Percentiles rank a stretch among this genome's conserved stretches.
These are phyloP conservation scores for Colletotrichum sojae DNA, from an alignment of 2,329 filamentous ascomycete species.

Conservation along the genomic window DNA sequence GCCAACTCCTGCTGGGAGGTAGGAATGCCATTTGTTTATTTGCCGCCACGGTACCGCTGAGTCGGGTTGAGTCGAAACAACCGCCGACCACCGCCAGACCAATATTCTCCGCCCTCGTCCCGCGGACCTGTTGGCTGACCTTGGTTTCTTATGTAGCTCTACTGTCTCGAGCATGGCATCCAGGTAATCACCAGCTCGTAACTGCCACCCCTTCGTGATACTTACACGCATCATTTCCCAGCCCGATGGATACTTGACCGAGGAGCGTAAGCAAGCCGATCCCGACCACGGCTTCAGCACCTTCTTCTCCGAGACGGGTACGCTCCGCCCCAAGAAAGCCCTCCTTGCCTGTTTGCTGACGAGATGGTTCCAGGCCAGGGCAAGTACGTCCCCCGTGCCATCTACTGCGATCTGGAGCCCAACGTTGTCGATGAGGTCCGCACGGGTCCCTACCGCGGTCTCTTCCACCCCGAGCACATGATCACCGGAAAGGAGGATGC, in stretches of 20 bases:
- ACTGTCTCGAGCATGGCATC: slow-evolving; percentile 99
- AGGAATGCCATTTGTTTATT: slow-evolving; percentile 60
- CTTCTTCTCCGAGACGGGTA: slow-evolving; percentile 99
- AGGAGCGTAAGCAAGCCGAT: slow-evolving; percentile 94
- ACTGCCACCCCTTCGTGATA: slow-evolving; percentile 16
- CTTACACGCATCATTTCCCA: slow-evolving; percentile 55
- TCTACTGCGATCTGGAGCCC: slow-evolving; percentile 99
- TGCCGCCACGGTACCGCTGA: slow-evolving; percentile 7
- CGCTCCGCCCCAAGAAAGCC: slow-evolving; percentile 25
- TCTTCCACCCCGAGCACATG: slow-evolving; percentile 99
- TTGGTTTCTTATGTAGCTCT: slow-evolving; percentile 75
- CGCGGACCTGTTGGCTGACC: slow-evolving; percentile 5
- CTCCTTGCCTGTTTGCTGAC: slow-evolving; percentile 5
- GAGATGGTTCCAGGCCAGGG: slow-evolving; percentile 79
- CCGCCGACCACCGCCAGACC: slow-evolving; percentile 1
- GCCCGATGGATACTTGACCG: slow-evolving; percentile 98
- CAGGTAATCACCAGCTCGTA: slow-evolving; percentile 75
- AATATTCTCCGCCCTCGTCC: not conserved
- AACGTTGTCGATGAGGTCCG: slow-evolving; percentile 99
- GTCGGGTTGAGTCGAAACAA: slow-evolving; percentile 7
- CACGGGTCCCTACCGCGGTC: slow-evolving; percentile 93
- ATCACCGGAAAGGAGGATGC: slow-evolving; percentile 99
- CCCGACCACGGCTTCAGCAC: slow-evolving; percentile 99
- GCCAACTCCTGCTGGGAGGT: slow-evolving; percentile 99
- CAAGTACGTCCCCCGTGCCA: slow-evolving; percentile 98